These are phyloP conservation scores for Ceratocystis harringtonii DNA, from an alignment of 2,329 filamentous ascomycete genomes.

Conservation along the genomic window DNA sequence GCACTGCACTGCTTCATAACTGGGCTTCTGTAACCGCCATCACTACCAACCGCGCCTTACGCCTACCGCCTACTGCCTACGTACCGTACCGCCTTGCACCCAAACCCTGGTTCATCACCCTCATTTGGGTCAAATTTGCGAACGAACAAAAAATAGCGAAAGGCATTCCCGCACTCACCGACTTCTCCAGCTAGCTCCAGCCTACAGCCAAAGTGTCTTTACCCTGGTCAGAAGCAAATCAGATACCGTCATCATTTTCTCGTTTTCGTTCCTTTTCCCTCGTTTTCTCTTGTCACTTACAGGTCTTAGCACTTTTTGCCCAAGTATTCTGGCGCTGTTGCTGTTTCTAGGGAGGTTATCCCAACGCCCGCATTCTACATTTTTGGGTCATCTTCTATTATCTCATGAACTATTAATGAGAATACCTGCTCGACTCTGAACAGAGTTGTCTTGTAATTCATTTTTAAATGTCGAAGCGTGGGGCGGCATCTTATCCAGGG, in stretches of 20 bases:
- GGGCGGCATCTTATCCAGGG: not conserved
- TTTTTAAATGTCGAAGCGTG: slow-evolving; percentile 3
- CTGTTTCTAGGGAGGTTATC: not conserved
- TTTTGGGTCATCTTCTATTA: not conserved
- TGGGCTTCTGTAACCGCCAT: not conserved
- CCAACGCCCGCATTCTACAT: not conserved
- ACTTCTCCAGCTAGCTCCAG: not conserved
- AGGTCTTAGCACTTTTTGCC: not conserved
- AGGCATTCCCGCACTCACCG: not conserved
- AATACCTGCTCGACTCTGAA: not conserved
- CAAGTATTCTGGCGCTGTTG: not conserved
- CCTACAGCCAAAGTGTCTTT: not conserved
- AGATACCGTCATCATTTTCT: not conserved
- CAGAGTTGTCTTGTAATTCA: not conserved
- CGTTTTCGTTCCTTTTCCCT: not conserved
- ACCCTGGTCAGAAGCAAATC: not conserved
- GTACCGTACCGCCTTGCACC: not conserved
- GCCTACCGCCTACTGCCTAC: not conserved
- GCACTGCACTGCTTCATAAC: not conserved
- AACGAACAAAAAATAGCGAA: not conserved
- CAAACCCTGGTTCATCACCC: not conserved
- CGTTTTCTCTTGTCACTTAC: not conserved
- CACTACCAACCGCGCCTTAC: not conserved
- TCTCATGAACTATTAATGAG: not conserved
- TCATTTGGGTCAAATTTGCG: not conserved